Percentiles rank a stretch among this genome's conserved stretches.
phyloP scores from a whole-genome alignment of 805 yeast genomes.

The Debaryomyces prosopidis region DNA sequence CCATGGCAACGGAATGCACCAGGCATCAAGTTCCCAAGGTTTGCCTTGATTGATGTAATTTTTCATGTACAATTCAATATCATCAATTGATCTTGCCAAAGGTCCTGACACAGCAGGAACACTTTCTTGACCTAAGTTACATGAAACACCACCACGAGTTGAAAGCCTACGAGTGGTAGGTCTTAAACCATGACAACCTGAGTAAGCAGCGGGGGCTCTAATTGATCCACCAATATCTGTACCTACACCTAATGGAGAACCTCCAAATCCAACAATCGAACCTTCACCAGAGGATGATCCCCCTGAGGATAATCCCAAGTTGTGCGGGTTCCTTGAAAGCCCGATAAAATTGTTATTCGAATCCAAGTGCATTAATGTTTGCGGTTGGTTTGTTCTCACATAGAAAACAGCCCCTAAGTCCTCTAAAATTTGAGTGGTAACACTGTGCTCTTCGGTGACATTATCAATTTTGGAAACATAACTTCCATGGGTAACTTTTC shows the following conservation, averaged over 20 bases:
- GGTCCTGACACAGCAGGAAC: slow-evolving; percentile 72
- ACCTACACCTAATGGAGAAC: slow-evolving; percentile 40
- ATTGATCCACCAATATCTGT: slow-evolving; percentile 47
- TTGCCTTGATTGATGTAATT: slow-evolving; percentile 58
- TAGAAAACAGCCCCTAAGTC: slow-evolving; percentile 45
- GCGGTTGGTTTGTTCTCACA: slow-evolving; percentile 46
- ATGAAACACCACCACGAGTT: slow-evolving; percentile 47
- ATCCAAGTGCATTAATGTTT: slow-evolving; percentile 46
- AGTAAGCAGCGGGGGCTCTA: slow-evolving; percentile 44
- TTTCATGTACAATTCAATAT: slow-evolving; percentile 69
- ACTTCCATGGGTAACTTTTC: slow-evolving; percentile 38
- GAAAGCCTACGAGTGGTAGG: slow-evolving; percentile 41
- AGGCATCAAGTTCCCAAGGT: slow-evolving; percentile 59
- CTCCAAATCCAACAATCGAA: slow-evolving; percentile 42
- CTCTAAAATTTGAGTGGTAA: slow-evolving; percentile 33
- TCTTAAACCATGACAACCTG: slow-evolving; percentile 43
- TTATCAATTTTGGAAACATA: slow-evolving; percentile 37
- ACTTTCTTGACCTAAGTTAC: slow-evolving; percentile 64
- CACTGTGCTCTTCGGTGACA: slow-evolving; percentile 28
- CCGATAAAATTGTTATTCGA: slow-evolving; percentile 42
- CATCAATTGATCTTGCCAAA: slow-evolving; percentile 61
- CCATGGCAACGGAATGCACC: slow-evolving; percentile 55
- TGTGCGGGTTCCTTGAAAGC: slow-evolving; percentile 37
- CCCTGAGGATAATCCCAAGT: slow-evolving; percentile 39
- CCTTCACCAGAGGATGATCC: slow-evolving; percentile 50